Percentiles rank a stretch among this genome's conserved stretches.
These are phyloP conservation scores for Pestalotiopsis sp. DNA, from an alignment of 2,329 filamentous ascomycete species.

Conservation along the genomic window DNA sequence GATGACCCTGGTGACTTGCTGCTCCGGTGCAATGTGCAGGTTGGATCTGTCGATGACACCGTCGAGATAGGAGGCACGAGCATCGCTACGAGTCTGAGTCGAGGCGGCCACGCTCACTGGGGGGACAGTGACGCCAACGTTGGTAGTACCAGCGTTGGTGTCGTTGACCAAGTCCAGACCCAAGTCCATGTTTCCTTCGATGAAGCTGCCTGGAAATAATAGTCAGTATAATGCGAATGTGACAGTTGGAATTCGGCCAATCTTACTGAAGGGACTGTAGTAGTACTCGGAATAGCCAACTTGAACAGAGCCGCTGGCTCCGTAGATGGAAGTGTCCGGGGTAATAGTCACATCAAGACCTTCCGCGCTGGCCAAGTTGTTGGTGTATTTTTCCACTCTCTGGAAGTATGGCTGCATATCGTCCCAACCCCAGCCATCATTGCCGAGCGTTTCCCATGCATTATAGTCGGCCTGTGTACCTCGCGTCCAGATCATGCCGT, in stretches of 20 bases:
- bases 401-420: slow-evolving; percentile 46
- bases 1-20: slow-evolving; percentile 6
- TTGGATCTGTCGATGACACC: slow-evolving; percentile 1
- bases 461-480: slow-evolving; percentile 38
- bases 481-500: slow-evolving; percentile 41
- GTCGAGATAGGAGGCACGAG: slow-evolving; percentile 8
- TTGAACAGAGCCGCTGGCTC: not conserved
- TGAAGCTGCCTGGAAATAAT: not conserved
- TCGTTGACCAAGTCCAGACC: slow-evolving; percentile 11
- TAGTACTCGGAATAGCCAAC: slow-evolving; percentile 8
- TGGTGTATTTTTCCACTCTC: slow-evolving; percentile 32
- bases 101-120: not conserved
- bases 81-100: slow-evolving; percentile 5
- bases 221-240: not conserved
- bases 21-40: slow-evolving; percentile 4
- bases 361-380: slow-evolving; percentile 4
- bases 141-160: not conserved
- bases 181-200: slow-evolving; percentile 7
- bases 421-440: slow-evolving; percentile 39
- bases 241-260: not conserved
- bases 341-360: not conserved
- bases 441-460: slow-evolving; percentile 39
- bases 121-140: slow-evolving; percentile 6
- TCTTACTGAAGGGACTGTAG: slow-evolving; percentile 11
- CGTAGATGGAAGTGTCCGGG: slow-evolving; percentile 10